A percentile compares a stretch with the other conserved stretches of the same genome.
Evolutionary conservation across 805 yeast species (phyloP).

Genomic region (Cyberlindnera maritima): DNA sequence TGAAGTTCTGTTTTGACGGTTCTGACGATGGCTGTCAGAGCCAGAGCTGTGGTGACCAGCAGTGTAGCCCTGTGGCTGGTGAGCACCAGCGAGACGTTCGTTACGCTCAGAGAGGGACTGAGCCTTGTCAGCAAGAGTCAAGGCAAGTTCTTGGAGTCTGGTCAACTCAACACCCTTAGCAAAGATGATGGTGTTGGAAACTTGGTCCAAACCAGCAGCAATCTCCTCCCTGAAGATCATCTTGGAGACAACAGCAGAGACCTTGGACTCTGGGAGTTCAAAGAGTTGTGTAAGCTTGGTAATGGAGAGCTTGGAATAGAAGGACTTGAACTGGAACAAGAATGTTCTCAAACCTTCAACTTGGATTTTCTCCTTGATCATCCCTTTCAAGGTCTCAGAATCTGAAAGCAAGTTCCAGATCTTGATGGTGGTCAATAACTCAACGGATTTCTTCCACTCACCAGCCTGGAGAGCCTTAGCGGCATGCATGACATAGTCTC

Average conservation of each 20-base stretch:
- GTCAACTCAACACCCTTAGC: constrained; percentile 76
- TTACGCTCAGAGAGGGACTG: constrained; percentile 77
- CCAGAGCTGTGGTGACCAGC: constrained; percentile 20
- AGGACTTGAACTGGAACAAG: constrained; percentile 76
- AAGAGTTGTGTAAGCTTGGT: constrained; percentile 63
- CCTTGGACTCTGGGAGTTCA: constrained; percentile 53
- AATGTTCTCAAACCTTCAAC: constrained; percentile 91
- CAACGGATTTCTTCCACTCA: constrained; percentile 80
- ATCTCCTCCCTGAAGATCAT: constrained; percentile 80
- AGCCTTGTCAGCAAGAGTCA: constrained; percentile 79
- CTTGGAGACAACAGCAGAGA: constrained; percentile 63
- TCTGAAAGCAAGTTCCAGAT: constrained; percentile 84
- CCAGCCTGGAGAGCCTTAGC: constrained; percentile 86
- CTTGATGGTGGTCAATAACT: constrained; percentile 70
- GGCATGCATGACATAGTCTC: constrained; percentile 90
- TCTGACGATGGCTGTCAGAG: constrained; percentile 20
- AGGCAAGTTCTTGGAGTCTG: constrained; percentile 83
- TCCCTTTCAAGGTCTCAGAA: constrained; percentile 59
- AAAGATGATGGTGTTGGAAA: constrained; percentile 60
- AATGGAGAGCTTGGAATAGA: constrained; percentile 72
- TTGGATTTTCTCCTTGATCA: constrained; percentile 78
- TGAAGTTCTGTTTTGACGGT: constrained; percentile 30
- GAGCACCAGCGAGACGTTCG: constrained; percentile 79
- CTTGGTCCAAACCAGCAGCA: constrained; percentile 69
- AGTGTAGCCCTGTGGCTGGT: constrained; percentile 30